Conservation (phyloP, 2,329 filamentous ascomycete species). For the Fusarium lyarnte region DNA sequence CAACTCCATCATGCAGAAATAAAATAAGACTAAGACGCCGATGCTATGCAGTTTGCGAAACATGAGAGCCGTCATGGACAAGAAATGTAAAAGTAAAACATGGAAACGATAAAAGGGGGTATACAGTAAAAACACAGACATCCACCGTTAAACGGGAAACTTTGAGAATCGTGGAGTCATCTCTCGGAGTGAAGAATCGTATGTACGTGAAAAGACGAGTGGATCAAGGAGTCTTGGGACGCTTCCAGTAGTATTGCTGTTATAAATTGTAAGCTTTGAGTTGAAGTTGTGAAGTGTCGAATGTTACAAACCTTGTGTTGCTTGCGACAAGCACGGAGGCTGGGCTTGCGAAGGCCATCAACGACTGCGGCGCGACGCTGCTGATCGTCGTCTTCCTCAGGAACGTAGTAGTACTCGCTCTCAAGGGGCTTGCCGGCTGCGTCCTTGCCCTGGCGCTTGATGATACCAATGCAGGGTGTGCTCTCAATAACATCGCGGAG, state of each 20-base stretch:
- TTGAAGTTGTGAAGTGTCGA: background rate
- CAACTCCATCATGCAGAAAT: conserved; percentile 39
- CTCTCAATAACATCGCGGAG: conserved; percentile 78
- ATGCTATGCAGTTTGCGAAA: conserved; percentile 39
- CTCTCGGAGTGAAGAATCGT: conserved; percentile 4
- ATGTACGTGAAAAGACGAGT: conserved; percentile 18
- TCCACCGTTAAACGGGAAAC: conserved; percentile 25
- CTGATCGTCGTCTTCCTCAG: conserved; percentile 84
- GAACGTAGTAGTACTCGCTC: conserved; percentile 96
- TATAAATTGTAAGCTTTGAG: conserved; percentile 26
- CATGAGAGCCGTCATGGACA: conserved; percentile 18
- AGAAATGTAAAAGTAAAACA: conserved; percentile 2
- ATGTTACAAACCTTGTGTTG: conserved; percentile 84
- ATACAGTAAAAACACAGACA: conserved; percentile 39
- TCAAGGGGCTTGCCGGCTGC: conserved; percentile 93
- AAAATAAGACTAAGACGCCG: conserved; percentile 33
- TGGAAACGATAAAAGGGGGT: conserved; percentile 28
- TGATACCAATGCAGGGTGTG: conserved; percentile 85
- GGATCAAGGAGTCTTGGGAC: conserved; percentile 65
- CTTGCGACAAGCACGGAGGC: conserved; percentile 88
- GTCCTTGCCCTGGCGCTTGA: conserved; percentile 91
- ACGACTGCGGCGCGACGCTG: conserved; percentile 84
- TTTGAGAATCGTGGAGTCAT: conserved; percentile 16
- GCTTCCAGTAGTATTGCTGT: conserved; percentile 78
- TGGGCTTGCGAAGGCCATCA: conserved; percentile 86